These are phyloP conservation scores for Petunia axillaris DNA, from an alignment of 257 asterid genomes.

Conservation along the genomic window DNA sequence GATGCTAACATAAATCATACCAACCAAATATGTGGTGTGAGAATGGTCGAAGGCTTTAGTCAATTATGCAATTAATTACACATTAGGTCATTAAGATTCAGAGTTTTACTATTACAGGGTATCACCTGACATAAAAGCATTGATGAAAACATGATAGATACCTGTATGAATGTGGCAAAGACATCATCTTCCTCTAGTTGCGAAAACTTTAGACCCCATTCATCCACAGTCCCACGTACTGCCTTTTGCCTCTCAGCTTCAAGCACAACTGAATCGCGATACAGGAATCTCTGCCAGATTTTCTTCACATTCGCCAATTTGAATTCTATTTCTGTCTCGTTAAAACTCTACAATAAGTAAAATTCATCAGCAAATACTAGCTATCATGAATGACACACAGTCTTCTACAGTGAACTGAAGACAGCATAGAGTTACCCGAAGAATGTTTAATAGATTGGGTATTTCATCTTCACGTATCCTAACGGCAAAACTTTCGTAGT, in stretches of 20 bases:
- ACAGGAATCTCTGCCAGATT: slow-evolving; percentile 92
- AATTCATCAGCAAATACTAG: slow-evolving; percentile 29
- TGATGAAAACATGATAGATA: slow-evolving; percentile 29
- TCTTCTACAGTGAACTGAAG: slow-evolving; percentile 14
- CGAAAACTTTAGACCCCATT: slow-evolving; percentile 67
- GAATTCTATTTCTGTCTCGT: slow-evolving; percentile 78
- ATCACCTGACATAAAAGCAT: neutral
- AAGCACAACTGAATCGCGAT: slow-evolving; percentile 76
- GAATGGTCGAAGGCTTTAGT: neutral
- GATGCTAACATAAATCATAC: neutral
- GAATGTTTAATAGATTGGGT: slow-evolving; percentile 69
- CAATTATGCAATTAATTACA: neutral
- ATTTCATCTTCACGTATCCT: slow-evolving; percentile 88
- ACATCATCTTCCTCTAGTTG: slow-evolving; percentile 75
- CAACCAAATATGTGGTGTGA: neutral
- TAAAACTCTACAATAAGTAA: slow-evolving; percentile 55
- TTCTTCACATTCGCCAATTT: slow-evolving; percentile 75
- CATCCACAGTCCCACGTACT: slow-evolving; percentile 54
- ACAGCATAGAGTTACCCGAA: slow-evolving; percentile 62
- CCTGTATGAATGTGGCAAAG: slow-evolving; percentile 84
- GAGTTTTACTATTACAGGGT: neutral
- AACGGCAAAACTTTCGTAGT: slow-evolving; percentile 87
- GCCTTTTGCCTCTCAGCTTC: slow-evolving; percentile 90
- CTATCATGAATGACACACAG: neutral
- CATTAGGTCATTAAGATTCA: neutral